phyloP scores from a whole-genome alignment of 352 stramenopile genomes.

The Pythium oligandrum region DNA sequence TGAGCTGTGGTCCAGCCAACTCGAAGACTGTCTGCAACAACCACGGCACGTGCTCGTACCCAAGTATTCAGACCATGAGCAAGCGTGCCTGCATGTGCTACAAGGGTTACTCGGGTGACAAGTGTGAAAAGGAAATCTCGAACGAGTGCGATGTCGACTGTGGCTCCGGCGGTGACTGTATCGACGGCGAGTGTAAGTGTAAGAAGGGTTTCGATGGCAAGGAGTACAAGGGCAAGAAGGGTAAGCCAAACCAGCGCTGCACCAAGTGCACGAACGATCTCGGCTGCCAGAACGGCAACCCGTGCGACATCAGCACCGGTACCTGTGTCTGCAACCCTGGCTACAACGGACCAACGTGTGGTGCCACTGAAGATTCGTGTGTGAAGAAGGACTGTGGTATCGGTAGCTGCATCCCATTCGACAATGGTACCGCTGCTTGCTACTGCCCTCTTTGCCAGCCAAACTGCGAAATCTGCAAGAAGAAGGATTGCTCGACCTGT shows the following conservation, averaged over 20 bases:
- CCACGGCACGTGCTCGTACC: constrained; percentile 42
- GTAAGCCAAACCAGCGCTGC: constrained; percentile 36
- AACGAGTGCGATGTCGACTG: constrained; percentile 54
- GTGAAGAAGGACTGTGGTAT: constrained; percentile 22
- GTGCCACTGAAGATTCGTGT: constrained; percentile 34
- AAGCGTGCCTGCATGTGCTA: constrained; percentile 31
- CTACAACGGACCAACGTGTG: constrained; percentile 38
- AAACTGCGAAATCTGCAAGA: constrained; percentile 23
- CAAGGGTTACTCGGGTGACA: constrained; percentile 30
- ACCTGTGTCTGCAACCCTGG: constrained; percentile 34
- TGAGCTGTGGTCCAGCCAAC: constrained; percentile 23
- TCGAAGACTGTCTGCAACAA: constrained; percentile 28
- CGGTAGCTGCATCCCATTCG: constrained; percentile 20
- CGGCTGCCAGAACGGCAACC: constrained; percentile 32
- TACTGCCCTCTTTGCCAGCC: constrained; percentile 29
- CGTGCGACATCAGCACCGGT: constrained; percentile 27
- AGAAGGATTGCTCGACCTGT: constrained; percentile 24
- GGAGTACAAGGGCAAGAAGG: constrained; percentile 39
- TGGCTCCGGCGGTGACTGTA: constrained; percentile 37
- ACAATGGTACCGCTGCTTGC: constrained; percentile 23
- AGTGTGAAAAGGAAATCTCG: constrained; percentile 39
- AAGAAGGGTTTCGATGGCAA: constrained; percentile 41
- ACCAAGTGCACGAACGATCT: constrained; percentile 32
- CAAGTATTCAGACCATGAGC: constrained; percentile 23
- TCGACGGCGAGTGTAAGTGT: constrained; percentile 35